These are phyloP conservation scores for Nemania sp. DNA, from an alignment of 2,329 filamentous ascomycete species.

Conservation along the genomic window DNA sequence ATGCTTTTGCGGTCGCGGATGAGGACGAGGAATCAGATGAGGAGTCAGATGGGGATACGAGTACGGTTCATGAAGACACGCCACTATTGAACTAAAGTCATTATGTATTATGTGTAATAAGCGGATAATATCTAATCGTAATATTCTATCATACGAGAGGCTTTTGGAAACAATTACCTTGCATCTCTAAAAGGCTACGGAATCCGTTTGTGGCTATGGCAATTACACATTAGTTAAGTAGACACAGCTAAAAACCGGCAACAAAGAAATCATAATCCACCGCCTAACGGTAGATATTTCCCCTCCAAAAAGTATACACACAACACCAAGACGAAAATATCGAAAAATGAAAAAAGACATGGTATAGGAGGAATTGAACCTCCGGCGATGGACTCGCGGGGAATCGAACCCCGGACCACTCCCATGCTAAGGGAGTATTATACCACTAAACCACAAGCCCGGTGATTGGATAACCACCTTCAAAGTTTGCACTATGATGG, in stretches of 20 bases:
- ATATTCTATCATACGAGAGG: background rate
- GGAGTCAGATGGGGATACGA: conserved; percentile 24
- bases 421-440: conserved; percentile 35
- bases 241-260: too few relatives aligned
- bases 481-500: too few relatives aligned
- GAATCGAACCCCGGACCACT: conserved; percentile 36
- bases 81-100: conserved; percentile 17
- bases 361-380: conserved; percentile 25
- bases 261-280: too few relatives aligned
- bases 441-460: conserved; percentile 35
- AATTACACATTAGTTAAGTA: too few relatives aligned
- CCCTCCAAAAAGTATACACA: background rate
- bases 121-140: background rate
- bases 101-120: background rate
- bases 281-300: too few relatives aligned
- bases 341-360: conserved; percentile 4
- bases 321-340: background rate
- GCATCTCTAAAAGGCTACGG: too few relatives aligned
- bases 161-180: too few relatives aligned
- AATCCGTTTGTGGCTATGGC: too few relatives aligned
- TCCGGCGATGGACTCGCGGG: conserved; percentile 31
- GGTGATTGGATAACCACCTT: background rate
- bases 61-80: conserved; percentile 27
- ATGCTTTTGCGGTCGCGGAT: background rate
- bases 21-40: conserved; percentile 11